These are phyloP conservation scores for Sindora glabra DNA, from an alignment of 306 rosid genomes.

Conservation along the genomic window DNA sequence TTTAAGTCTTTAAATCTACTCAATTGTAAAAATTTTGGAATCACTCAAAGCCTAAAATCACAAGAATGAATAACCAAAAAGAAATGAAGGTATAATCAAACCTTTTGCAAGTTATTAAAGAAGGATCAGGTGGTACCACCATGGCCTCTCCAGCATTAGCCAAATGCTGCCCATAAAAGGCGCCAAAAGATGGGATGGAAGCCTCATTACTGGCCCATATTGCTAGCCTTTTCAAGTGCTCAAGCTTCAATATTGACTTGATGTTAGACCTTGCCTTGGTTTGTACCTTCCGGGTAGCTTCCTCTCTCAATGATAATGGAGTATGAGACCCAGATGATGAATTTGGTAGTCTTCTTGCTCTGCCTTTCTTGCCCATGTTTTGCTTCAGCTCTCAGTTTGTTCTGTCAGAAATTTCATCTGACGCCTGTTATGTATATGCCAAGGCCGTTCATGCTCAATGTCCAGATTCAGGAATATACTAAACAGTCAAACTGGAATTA, in stretches of 20 bases:
- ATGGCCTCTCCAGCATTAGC: conserved; percentile 47
- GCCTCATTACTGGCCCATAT: conserved; percentile 48
- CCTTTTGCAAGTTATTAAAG: conserved; percentile 62
- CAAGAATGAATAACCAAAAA: not conserved
- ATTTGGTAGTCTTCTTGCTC: not conserved
- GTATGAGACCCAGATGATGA: conserved; percentile 4
- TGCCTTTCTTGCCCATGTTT: conserved; percentile 40
- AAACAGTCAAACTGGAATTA: too few relatives aligned
- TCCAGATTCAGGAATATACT: too few relatives aligned
- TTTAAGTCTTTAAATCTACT: too few relatives aligned
- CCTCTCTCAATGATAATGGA: conserved; percentile 56
- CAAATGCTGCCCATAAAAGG: conserved; percentile 53
- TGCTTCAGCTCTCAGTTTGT: not conserved
- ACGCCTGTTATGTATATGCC: not conserved
- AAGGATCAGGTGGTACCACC: conserved; percentile 41
- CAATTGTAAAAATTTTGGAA: not conserved
- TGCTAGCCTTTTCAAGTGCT: conserved; percentile 53
- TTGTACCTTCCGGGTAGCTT: conserved; percentile 50
- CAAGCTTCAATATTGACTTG: conserved; percentile 40
- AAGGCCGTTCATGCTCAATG: too few relatives aligned
- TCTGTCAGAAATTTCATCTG: not conserved
- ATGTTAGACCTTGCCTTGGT: conserved; percentile 21
- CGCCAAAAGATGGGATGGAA: conserved; percentile 50
- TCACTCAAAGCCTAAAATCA: not conserved
- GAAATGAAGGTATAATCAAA: conserved; percentile 4